Evolutionary conservation across 2,329 filamentous ascomycete genomes (phyloP).

Genomic region (Arthrobotrys sphaeroides): DNA sequence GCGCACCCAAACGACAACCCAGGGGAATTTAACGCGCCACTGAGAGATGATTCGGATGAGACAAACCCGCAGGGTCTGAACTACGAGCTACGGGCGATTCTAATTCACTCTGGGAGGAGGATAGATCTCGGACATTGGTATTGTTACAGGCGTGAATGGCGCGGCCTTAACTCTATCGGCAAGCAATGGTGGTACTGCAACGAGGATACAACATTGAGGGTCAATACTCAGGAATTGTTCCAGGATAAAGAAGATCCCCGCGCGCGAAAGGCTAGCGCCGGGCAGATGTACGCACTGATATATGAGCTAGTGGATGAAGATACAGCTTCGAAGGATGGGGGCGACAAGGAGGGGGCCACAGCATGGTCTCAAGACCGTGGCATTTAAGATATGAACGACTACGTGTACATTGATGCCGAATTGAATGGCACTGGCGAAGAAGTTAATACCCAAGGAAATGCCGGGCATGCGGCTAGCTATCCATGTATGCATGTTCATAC

Average conservation of each 20-base stretch:
- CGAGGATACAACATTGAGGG: constrained; percentile 11
- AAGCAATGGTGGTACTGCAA: constrained; percentile 47
- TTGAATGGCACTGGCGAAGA: neutral
- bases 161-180: neutral
- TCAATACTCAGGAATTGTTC: constrained; percentile 19
- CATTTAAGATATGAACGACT: too few species aligned
- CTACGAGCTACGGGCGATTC: constrained; percentile 23
- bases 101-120: constrained; percentile 7
- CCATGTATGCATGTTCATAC: too few species aligned
- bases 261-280: neutral
- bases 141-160: constrained; percentile 37
- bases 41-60: neutral
- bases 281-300: constrained; percentile 23
- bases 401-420: too few species aligned
- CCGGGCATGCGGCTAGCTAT: too few species aligned
- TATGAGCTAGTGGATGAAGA: constrained; percentile 25
- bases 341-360: neutral
- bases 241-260: neutral
- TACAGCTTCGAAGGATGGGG: neutral
- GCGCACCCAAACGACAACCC: neutral
- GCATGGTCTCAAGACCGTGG: neutral
- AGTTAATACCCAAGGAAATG: too few species aligned
- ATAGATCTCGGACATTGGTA: constrained; percentile 26
- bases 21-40: neutral
- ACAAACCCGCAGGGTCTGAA: neutral